phyloP scores from a whole-genome alignment of 371 early-diverging fungal species.

The Catenaria anguillulae region DNA sequence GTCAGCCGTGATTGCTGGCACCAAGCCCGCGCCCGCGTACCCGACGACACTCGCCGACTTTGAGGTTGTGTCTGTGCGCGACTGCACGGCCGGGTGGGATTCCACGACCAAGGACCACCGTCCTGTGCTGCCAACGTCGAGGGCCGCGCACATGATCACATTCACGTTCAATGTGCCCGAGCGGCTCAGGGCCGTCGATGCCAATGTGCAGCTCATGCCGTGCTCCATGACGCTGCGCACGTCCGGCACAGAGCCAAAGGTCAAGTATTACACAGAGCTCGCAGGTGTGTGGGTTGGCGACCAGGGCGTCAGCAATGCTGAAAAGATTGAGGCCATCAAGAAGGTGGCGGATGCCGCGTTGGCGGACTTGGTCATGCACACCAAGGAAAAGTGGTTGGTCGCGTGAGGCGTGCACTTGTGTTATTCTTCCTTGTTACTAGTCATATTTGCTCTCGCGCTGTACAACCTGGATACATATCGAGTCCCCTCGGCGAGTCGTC shows the following conservation, averaged over 20 bases:
- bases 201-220: constrained; percentile 37
- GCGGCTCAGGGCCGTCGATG: not conserved
- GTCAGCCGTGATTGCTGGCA: constrained; percentile 8
- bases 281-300: constrained; percentile 23
- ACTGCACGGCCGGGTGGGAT: constrained; percentile 81
- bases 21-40: constrained; percentile 30
- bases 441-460: too few relatives aligned
- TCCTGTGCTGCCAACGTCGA: constrained; percentile 61
- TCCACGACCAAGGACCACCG: constrained; percentile 18
- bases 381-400: constrained; percentile 10
- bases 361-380: constrained; percentile 12
- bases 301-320: not conserved
- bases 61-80: constrained; percentile 57
- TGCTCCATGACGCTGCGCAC: constrained; percentile 6
- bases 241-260: constrained; percentile 88
- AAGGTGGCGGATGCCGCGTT: constrained; percentile 12
- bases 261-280: constrained; percentile 86
- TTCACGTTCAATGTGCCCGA: constrained; percentile 33
- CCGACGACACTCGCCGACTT: constrained; percentile 53
- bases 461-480: too few relatives aligned
- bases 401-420: too few relatives aligned
- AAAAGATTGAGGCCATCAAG: not conserved
- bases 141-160: constrained; percentile 82
- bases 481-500: too few relatives aligned
- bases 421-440: too few relatives aligned